Base-by-base conservation (phyloP, 2,329 filamentous ascomycete species). In the Pseudocercospora pini-densiflorae region DNA sequence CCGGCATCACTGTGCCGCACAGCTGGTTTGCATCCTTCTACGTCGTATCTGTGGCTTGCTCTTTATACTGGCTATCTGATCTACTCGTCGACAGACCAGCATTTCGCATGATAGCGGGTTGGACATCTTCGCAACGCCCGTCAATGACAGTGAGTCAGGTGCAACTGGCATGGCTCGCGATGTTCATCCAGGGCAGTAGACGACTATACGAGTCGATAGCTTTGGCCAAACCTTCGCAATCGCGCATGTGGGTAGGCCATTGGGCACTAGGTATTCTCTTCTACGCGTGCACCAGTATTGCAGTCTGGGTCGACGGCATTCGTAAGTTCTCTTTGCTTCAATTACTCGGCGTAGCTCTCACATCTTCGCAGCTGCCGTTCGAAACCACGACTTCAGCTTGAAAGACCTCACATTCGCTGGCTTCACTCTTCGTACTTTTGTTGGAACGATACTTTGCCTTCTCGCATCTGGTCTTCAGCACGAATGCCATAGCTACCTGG, bases 1-100 rank as follows among this genome's bases (percentile, higher is more conserved):
- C 86, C 36, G 80, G 78, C 43, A 77, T 86, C 71, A 87, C 87
- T 76, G 90, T 97, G 40, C 93, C 94, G 23, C 95, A 98, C 80
- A 86, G 86, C 68, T 98, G 92, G 89, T 98, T 98, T 79, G 86
- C 85, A 51, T 91, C 95, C 73, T 98, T 97, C 81, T 98, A 99
- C 78, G 76, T 91, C 61, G 77, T 89, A 40, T 94, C 92, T 3
- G 80, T 93, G 4, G 76, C 82, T 1, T 89, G 87, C 66, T 94
- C 92, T 0, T 74, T 88, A 4, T 91, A 94, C 77, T 97, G 94
- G 93, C 86, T 84, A 0, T 78, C 80, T 6, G 70, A 73, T 24
- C 86, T 91, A 62, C 70, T 86, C 24, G 79, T 74, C 27, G 78
- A 81, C 66, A 91, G 91, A 1, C 68, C 75, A 0, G 72, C 86